Evolutionary conservation across 176 grass and related monocot genomes (phyloP).

Genomic region (Oryza longistaminata): DNA sequence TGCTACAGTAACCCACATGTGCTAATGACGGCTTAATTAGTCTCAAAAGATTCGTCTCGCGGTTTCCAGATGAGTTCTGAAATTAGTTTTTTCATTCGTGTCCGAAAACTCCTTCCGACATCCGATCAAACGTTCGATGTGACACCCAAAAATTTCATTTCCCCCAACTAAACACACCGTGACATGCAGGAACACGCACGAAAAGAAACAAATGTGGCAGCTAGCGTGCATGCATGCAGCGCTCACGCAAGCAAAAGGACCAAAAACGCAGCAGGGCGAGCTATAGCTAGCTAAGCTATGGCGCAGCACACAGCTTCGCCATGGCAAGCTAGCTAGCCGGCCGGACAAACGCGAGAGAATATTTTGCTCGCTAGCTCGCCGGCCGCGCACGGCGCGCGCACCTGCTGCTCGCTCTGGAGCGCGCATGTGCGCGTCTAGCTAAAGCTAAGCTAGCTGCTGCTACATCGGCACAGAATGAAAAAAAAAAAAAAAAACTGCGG

Average conservation of each 20-base stretch:
- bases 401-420: not conserved
- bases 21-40: too few species aligned
- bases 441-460: not conserved
- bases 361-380: not conserved
- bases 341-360: not conserved
- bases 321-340: not conserved
- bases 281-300: not conserved
- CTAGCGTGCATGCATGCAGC: not conserved
- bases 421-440: not conserved
- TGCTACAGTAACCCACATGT: too few species aligned
- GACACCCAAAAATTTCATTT: too few species aligned
- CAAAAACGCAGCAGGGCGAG: conserved; percentile 22
- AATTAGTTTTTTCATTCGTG: too few species aligned
- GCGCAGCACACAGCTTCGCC: not conserved
- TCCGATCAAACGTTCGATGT: too few species aligned
- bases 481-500: not conserved
- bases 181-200: not conserved
- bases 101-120: too few species aligned
- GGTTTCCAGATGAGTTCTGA: too few species aligned
- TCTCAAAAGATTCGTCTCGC: too few species aligned
- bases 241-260: not conserved
- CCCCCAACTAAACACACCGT: too few species aligned
- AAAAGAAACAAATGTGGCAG: not conserved
- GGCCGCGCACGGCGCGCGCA: too few species aligned
- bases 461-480: not conserved